These are phyloP conservation scores for Brassica carinata DNA, from an alignment of 345 rosid genomes.

Conservation along the genomic window DNA sequence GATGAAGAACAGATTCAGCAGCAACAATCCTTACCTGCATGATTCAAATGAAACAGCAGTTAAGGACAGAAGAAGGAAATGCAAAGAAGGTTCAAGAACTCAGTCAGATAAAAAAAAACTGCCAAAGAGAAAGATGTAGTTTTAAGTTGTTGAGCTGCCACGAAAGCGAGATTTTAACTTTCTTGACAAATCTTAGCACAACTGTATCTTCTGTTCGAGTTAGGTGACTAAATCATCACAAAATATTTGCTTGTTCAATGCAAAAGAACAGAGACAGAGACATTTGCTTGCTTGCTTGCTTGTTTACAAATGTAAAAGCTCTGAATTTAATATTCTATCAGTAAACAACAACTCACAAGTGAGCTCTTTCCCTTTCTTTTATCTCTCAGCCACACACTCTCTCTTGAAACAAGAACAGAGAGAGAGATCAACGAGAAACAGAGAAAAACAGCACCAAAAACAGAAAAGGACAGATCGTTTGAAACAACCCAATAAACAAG, in stretches of 20 bases:
- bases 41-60: slow-evolving; percentile 18
- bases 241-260: slow-evolving; percentile 5
- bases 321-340: slow-evolving; percentile 10
- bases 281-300: background rate
- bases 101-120: slow-evolving; percentile 20
- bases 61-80: background rate
- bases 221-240: slow-evolving; percentile 21
- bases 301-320: slow-evolving; percentile 13
- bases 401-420: slow-evolving; percentile 21
- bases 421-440: slow-evolving; percentile 23
- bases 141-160: slow-evolving; percentile 42
- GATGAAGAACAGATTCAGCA: background rate
- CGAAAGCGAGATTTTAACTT: slow-evolving; percentile 38
- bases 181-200: slow-evolving; percentile 32
- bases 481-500: slow-evolving; percentile 11
- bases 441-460: background rate
- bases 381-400: background rate
- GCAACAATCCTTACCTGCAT: slow-evolving; percentile 15
- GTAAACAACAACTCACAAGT: slow-evolving; percentile 24
- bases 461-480: slow-evolving; percentile 37
- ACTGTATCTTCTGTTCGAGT: slow-evolving; percentile 22
- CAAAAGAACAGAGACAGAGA: slow-evolving; percentile 17
- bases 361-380: slow-evolving; percentile 9
- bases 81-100: slow-evolving; percentile 25
- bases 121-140: slow-evolving; percentile 27